phyloP scores from a whole-genome alignment of 257 asterid genomes.

The Lithospermum erythrorhizon region DNA sequence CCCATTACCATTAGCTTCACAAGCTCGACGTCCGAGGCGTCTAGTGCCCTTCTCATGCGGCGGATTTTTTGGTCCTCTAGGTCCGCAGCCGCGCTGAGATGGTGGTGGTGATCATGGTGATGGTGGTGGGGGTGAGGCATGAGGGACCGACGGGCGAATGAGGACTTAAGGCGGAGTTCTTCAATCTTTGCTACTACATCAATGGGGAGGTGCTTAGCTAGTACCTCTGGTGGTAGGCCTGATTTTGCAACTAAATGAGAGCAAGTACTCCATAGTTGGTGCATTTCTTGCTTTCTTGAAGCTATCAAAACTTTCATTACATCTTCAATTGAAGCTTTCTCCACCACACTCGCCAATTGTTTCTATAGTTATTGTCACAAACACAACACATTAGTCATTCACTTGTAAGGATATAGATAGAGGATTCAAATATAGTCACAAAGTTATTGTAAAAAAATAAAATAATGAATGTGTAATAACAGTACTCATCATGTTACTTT shows the following conservation, averaged over 20 bases:
- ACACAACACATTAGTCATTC: too few species aligned
- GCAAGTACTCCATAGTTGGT: slow-evolving; percentile 78
- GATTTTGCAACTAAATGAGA: slow-evolving; percentile 84
- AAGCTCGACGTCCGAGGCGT: slow-evolving; percentile 84
- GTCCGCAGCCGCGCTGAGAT: slow-evolving; percentile 39
- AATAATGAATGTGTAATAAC: neutral
- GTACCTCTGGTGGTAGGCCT: slow-evolving; percentile 76
- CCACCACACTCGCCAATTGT: slow-evolving; percentile 80
- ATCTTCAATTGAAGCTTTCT: slow-evolving; percentile 85
- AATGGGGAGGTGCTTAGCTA: slow-evolving; percentile 77
- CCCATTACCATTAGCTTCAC: slow-evolving; percentile 99
- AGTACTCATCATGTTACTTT: neutral
- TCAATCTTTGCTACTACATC: slow-evolving; percentile 82
- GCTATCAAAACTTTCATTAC: slow-evolving; percentile 88
- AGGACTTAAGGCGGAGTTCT: slow-evolving; percentile 73
- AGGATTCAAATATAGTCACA: too few species aligned
- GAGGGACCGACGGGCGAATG: slow-evolving; percentile 51
- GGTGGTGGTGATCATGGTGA: slow-evolving; percentile 46
- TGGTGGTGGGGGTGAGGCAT: slow-evolving; percentile 45
- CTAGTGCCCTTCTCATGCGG: slow-evolving; percentile 86
- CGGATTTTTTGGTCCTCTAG: slow-evolving; percentile 83
- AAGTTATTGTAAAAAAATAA: too few species aligned
- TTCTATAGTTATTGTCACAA: slow-evolving; percentile 32
- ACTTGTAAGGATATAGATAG: too few species aligned
- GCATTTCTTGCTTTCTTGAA: slow-evolving; percentile 88